Percentiles rank a stretch among this genome's conserved stretches.
Conservation (phyloP, 2,329 filamentous ascomycete genomes). For the Epicoccum sorghinum region DNA sequence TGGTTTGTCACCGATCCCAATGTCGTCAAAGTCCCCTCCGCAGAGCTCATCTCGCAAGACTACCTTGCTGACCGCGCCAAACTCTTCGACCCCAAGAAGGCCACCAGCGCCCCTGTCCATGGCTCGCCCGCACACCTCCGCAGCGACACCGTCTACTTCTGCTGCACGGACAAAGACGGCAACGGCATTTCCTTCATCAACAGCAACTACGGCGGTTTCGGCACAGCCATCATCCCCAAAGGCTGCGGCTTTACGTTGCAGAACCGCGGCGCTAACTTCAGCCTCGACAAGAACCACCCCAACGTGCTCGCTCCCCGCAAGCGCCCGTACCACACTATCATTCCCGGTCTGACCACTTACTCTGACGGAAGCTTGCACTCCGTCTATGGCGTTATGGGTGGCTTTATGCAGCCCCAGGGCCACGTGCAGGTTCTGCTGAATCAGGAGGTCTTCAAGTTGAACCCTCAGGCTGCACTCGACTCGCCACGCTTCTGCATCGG, state of each 20-base stretch:
- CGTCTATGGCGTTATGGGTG: conserved; percentile 96
- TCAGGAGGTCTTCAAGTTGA: conserved; percentile 80
- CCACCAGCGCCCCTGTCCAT: conserved; percentile 63
- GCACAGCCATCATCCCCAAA: conserved; percentile 81
- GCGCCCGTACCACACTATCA: conserved; percentile 96
- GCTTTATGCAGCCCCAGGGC: conserved; percentile 97
- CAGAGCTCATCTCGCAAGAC: conserved; percentile 70
- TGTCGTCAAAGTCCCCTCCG: conserved; percentile 70
- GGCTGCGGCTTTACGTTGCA: conserved; percentile 93
- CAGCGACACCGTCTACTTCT: conserved; percentile 95
- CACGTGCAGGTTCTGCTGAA: conserved; percentile 93
- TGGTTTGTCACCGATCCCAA: conserved; percentile 92
- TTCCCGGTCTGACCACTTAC: conserved; percentile 88
- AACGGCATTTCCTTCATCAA: conserved; percentile 98
- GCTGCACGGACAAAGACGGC: conserved; percentile 77
- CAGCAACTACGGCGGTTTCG: conserved; percentile 89
- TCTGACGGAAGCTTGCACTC: conserved; percentile 76
- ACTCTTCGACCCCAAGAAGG: conserved; percentile 63
- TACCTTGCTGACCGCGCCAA: conserved; percentile 76
- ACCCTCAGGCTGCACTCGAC: conserved; percentile 87
- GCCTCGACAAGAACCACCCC: conserved; percentile 71
- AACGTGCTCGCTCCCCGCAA: conserved; percentile 83
- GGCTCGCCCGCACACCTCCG: conserved; percentile 79
- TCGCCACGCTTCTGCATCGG: conserved; percentile 90
- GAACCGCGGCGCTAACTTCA: conserved; percentile 90